phyloP scores from a whole-genome alignment of 805 yeast genomes.

The Saturnispora saitoi region DNA sequence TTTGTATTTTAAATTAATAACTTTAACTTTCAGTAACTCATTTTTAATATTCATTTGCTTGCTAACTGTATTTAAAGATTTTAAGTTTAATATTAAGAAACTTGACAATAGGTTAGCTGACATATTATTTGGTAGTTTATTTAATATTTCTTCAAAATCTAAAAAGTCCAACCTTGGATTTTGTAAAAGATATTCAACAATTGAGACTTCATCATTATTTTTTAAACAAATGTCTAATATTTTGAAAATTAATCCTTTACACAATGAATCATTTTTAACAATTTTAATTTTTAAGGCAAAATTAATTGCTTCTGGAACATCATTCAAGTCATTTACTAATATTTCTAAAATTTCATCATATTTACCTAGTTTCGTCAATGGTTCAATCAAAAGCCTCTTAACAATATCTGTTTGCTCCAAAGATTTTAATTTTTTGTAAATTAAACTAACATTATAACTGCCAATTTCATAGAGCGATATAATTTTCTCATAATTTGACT shows the following conservation, averaged over 20 bases:
- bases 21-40: constrained; percentile 46
- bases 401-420: constrained; percentile 16
- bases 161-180: constrained; percentile 20
- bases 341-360: constrained; percentile 59
- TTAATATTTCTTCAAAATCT: constrained; percentile 32
- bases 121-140: constrained; percentile 43
- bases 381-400: constrained; percentile 43
- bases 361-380: constrained; percentile 50
- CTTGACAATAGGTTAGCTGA: constrained; percentile 34
- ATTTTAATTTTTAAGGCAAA: constrained; percentile 48
- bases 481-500: constrained; percentile 25
- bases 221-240: constrained; percentile 35
- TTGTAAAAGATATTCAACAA: constrained; percentile 26
- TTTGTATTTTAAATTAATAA: constrained; percentile 35
- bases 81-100: constrained; percentile 39
- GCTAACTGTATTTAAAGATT: constrained; percentile 32
- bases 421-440: constrained; percentile 19
- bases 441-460: constrained; percentile 32
- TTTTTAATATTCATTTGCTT: constrained; percentile 35
- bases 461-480: constrained; percentile 27
- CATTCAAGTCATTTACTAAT: constrained; percentile 46
- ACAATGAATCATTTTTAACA: constrained; percentile 11
- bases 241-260: constrained; percentile 33
- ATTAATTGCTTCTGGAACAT: constrained; percentile 47
- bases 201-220: constrained; percentile 11